Evolutionary conservation across 306 rosid species (phyloP), one percentile per base, ranked within the genome.

Genomic region (Sicyos baderoa): DNA sequence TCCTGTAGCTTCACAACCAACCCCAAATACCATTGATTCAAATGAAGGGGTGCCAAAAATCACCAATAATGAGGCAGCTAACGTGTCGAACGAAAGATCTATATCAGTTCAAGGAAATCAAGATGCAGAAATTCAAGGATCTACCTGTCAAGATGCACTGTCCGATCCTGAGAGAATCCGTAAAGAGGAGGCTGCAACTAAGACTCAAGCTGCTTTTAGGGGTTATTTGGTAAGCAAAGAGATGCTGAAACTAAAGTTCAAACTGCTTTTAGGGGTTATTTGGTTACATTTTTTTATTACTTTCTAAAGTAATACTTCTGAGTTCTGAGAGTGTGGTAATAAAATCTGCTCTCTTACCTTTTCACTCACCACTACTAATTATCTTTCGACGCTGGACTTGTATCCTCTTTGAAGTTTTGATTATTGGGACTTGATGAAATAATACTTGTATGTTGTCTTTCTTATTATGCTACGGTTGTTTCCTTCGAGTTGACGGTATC

Each of bases 171-270:
- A 90, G 80, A 81, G 75, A 76, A 77, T 76, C 44, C 86, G 76
- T 89, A 84, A 5, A 79, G 99, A 85, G 83, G 84, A 86, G 81
- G 97, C 99, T 68, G 99, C 97, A 60, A 80, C 90, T 7, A 85
- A 82, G 82, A 88, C 87, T 52, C 99, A 94, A 83, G 99, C 97
- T 81, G 91, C 97, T 58, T 90, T 94, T 79, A 79, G 97, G 81
- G 99, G 99, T 79, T 94, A 94, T 85, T 78, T 94, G 90, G 99
- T 90, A 83, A 68, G 68, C 76, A 81, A 4, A 76, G 44, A 85
- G 81, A 86, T 75, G 89, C 96, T 66, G 99, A 93, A 67, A 79
- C 90, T 9, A 84, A 81, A 81, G 88, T 84, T 54, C 95, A 88
- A 84, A 97, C 96, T 78, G 86, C 91, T 61, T 88, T 93, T 76